These are phyloP conservation scores for Saksenaea oblongispora DNA, from an alignment of 371 early-diverging fungal genomes.

Conservation along the genomic window DNA sequence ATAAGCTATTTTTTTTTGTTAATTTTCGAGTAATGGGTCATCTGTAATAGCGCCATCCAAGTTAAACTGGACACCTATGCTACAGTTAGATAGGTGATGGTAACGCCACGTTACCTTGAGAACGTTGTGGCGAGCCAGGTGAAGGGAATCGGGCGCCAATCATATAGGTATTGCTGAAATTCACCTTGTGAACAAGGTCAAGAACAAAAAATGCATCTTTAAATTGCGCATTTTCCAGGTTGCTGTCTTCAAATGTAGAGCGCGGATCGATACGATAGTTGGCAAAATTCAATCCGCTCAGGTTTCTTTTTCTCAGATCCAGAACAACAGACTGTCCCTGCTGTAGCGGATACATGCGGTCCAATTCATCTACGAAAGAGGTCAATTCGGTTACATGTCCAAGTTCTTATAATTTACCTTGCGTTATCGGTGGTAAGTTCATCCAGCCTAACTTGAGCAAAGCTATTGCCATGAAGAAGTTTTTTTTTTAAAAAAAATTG, in stretches of 20 bases:
- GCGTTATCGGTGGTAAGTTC: conserved; percentile 27
- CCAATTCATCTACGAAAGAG: conserved; percentile 23
- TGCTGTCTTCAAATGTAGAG: conserved; percentile 33
- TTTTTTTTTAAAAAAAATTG: background rate
- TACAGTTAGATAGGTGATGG: background rate
- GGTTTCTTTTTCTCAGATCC: conserved; percentile 20
- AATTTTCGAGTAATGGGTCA: conserved; percentile 1
- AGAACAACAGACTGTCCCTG: conserved; percentile 16
- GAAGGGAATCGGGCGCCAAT: conserved; percentile 26
- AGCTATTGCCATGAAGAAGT: conserved; percentile 13
- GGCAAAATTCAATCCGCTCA: conserved; percentile 34
- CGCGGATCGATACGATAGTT: conserved; percentile 37
- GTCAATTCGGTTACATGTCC: background rate
- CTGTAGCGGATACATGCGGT: conserved; percentile 24
- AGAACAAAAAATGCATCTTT: conserved; percentile 28
- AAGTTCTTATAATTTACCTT: conserved; percentile 24
- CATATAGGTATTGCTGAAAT: conserved; percentile 29
- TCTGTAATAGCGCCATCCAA: conserved; percentile 11
- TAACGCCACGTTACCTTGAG: conserved; percentile 30
- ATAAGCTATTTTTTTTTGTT: background rate
- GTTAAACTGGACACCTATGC: conserved; percentile 13
- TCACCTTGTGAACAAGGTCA: conserved; percentile 35
- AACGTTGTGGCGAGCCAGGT: conserved; percentile 21
- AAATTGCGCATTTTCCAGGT: conserved; percentile 33
- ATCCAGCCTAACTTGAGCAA: conserved; percentile 32